Base-by-base conservation (phyloP, 164 flowering plant genomes). In the Umbilicus rupestris region DNA sequence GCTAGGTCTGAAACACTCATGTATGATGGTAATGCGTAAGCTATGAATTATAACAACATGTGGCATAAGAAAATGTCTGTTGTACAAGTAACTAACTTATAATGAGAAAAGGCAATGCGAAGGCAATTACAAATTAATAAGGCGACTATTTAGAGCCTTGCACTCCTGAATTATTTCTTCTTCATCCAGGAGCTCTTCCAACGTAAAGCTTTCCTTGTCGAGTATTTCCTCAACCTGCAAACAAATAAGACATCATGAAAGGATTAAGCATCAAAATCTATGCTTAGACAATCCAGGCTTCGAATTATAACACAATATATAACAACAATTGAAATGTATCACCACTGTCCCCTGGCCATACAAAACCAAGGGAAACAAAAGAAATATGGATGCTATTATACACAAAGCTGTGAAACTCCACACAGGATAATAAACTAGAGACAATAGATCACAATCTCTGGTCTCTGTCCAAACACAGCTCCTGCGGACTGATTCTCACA, bases 151-250 rank as follows among this genome's bases (percentile, higher is more conserved):
- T 39, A 94, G 77, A 47, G 95, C 97, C 83, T 91, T 91, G 97
- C 98, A 94, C 79, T 94, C 98, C 80, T 94, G 98, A 68, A 94
- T 91, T 69, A 89, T 84, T 75, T 93, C 98, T 76, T 93, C 98
- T 80, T 93, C 98, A 66, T 91, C 98, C 76, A 93, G 72, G 50
- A 94, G 96, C 84, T 91, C 97, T 67, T 94, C 98, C 81, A 94
- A 76, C 20, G 89, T 84, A 76, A 82, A 89, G 70, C 84, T 81
- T 50, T 94, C 98, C 79, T 94, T 91, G 81, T 94, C 98, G 52
- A 94, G 70, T 28, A 94, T 77, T 45, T 90, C 72, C 69, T 94
- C 98, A 76, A 94, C 97, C 98, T 94, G 63, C 14, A 72, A 33
- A 20, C 4, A 33, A 24, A 30, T 28, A 7, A 14, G 24, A 31